Evolutionary conservation across 164 flowering plant species (phyloP), one percentile per base, ranked within the genome.

Genomic region (Chloranthus sessilifolius): DNA sequence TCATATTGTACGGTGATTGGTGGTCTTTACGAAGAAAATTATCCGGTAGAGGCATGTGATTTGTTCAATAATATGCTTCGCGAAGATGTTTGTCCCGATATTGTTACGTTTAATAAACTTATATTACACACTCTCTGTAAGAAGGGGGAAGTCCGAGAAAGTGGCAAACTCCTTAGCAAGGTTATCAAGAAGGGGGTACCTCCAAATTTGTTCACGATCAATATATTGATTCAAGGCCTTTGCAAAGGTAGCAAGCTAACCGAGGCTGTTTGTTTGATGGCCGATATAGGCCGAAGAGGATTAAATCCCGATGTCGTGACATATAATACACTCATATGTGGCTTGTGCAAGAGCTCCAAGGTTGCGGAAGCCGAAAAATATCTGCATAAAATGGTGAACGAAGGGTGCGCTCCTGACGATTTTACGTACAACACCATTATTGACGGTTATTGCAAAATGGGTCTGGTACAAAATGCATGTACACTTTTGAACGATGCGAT

Each of bases 1-100:
- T 78, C 90, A 5, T 84, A 84, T 62, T 89, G 97, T 63, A 82
- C 90, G 0, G 83, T 86, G 6, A 58, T 84, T 43, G 77, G 81
- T 50, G 97, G 97, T 15, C 74, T 86, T 62, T 89, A 83, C 61
- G 76, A 77, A 23, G 82, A 59, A 46, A 62, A 74, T 46, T 66
- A 39, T 56, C 59, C 21, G 21, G 31, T 43, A 22, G 86, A 83
- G 58, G 96, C 91, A 11, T 58, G 49, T 62, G 59, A 56, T 41
- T 66, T 90, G 80, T 90, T 90, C 49, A 55, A 70, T 58, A 71
- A 81, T 57, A 90, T 90, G 98, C 82, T 82, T 47, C 50, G 47
- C 11, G 46, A 58, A 37, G 73, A 75, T 23, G 36, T 84, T 43
- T 70, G 59, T 72, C 97, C 94, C 19, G 48, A 78, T 52, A 62